A percentile compares a stretch with the other conserved stretches of the same genome.
phyloP scores from a whole-genome alignment of 2,329 filamentous ascomycete genomes.

The Boeremia lycopersici region DNA sequence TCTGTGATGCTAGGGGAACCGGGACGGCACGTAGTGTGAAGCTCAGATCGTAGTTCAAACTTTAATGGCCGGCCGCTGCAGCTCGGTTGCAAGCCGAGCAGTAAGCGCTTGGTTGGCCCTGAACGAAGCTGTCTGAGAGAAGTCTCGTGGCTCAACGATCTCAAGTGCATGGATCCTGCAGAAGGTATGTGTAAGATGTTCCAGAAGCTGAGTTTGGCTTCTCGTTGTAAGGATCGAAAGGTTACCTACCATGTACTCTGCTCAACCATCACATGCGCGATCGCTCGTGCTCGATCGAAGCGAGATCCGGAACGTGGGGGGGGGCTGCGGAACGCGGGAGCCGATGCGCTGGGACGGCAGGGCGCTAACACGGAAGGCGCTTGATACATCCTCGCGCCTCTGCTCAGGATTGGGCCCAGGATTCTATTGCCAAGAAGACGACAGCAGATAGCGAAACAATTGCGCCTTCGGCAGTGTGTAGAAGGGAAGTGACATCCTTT shows the following conservation, averaged over 20 bases:
- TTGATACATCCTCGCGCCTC: neutral
- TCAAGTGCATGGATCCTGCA: no score
- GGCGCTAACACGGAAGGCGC: neutral
- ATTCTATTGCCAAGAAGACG: no score
- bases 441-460: no score
- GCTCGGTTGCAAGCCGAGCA: conserved; percentile 4
- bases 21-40: conserved; percentile 8
- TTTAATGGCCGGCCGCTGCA: neutral
- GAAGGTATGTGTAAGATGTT: no score
- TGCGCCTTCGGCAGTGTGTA: no score
- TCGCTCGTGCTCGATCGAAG: neutral
- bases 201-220: neutral
- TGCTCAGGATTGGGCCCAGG: no score
- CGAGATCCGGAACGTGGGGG: neutral
- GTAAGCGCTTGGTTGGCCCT: neutral
- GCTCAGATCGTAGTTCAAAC: neutral
- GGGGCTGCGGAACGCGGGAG: neutral
- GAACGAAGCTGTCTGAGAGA: no score
- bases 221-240: neutral
- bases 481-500: no score
- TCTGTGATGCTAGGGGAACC: conserved; percentile 1
- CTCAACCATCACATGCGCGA: neutral
- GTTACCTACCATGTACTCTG: neutral
- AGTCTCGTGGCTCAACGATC: no score
- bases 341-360: no score